Conservation (phyloP, 352 stramenopile genomes). For the Phytopythium litorale region DNA sequence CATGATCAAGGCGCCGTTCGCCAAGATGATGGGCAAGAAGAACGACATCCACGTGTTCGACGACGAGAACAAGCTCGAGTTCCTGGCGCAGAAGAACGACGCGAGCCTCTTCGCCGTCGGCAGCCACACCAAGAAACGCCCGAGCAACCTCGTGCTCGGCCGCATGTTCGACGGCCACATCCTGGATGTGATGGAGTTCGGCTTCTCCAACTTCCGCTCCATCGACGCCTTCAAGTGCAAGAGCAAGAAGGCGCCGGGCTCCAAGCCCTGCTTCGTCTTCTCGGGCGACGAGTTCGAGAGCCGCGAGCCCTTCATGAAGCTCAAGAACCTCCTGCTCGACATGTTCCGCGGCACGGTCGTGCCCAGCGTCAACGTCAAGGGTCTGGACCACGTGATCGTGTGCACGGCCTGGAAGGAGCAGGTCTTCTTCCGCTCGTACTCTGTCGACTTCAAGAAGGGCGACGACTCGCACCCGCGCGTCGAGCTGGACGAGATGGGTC, state of each 20-base stretch:
- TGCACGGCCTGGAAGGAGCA: slow-evolving; percentile 92
- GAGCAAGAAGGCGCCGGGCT: slow-evolving; percentile 90
- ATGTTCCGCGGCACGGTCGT: slow-evolving; percentile 97
- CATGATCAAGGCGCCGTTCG: slow-evolving; percentile 84
- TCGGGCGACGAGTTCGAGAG: slow-evolving; percentile 93
- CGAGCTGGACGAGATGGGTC: slow-evolving; percentile 90
- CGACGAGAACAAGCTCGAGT: slow-evolving; percentile 91
- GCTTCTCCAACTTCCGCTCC: slow-evolving; percentile 94
- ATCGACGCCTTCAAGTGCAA: slow-evolving; percentile 93
- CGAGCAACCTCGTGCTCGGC: slow-evolving; percentile 97
- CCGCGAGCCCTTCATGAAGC: slow-evolving; percentile 87
- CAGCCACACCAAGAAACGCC: slow-evolving; percentile 98
- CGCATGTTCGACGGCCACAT: slow-evolving; percentile 98
- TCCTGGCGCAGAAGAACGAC: slow-evolving; percentile 97
- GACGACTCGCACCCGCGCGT: slow-evolving; percentile 83
- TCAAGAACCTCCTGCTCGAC: slow-evolving; percentile 96
- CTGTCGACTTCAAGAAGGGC: slow-evolving; percentile 92
- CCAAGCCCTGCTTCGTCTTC: slow-evolving; percentile 96
- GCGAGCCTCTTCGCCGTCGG: slow-evolving; percentile 95
- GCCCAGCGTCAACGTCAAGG: slow-evolving; percentile 93
- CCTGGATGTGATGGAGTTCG: slow-evolving; percentile 98
- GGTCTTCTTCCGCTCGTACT: slow-evolving; percentile 96
- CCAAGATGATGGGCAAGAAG: slow-evolving; percentile 90
- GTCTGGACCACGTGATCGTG: slow-evolving; percentile 97
- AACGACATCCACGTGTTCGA: slow-evolving; percentile 95